Evolutionary conservation across 768 basidiomycete genomes (phyloP), one percentile per base, ranked within the genome.

Genomic region (Leccinum uliginosum): DNA sequence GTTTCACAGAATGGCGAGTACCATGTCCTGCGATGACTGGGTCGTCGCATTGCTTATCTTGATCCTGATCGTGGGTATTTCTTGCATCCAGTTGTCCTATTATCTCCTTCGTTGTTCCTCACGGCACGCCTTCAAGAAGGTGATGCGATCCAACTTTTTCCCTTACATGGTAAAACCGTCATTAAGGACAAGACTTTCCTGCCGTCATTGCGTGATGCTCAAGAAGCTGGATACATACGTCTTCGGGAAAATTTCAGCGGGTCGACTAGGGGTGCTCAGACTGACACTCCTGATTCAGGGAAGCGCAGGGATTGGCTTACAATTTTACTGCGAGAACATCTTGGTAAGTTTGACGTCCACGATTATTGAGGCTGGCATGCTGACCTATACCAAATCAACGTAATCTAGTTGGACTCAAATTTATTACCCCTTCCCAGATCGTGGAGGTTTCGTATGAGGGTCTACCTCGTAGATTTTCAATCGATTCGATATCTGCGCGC

Each of bases 401-500:
- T 51, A n/a, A 49, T 56, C 6, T 51, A 93, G 91, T 91, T 45
- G 84, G 87, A 65, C 74, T 90, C 14, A 89, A 84, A 66, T 89
- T 85, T 65, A 71, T 91, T 59, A 82, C 83, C 11, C 68, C 74
- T 38, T 75, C 74, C 9, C 90, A 93, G 67, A 70, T 80, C 6
- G 57, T 92, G 44, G 79, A 87, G 58, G 76, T 89, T 19, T 59
- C 63, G 17, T 92, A 87, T 65, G 88, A 92, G 74, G 83, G 84
- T 26, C 66, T 63, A 43, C 65, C 59, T 14, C 85, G 85, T 40
- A 76, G 75, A 51, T 92, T 91, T 67, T 67, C 72, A 15, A 73
- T 89, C n/a, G 65, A 73, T 54, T 75, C 77, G 26, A 76, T 85
- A 21, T 76, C 76, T 40, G 62, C 71, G 44, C 65, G 58, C 38